phyloP scores from a whole-genome alignment of 2,329 filamentous ascomycete genomes.

The Apiospora phragmitis region DNA sequence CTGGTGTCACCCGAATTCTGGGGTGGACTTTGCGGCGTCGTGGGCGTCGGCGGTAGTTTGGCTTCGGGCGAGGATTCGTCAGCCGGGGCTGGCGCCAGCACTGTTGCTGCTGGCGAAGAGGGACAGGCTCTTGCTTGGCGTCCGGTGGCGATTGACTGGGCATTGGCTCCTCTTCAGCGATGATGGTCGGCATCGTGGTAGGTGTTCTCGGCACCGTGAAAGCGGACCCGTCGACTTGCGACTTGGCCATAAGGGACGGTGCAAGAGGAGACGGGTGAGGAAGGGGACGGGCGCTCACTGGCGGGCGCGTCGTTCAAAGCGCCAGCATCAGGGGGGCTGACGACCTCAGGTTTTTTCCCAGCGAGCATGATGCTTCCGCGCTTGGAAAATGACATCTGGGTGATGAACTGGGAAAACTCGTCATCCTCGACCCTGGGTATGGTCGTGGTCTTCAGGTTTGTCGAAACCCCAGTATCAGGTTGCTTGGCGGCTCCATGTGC shows the following conservation, averaged over 20 bases:
- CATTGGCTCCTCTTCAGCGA: not conserved
- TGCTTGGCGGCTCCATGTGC: conserved; percentile 18
- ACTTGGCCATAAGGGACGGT: conserved; percentile 18
- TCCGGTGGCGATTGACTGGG: not conserved
- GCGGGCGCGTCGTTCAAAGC: conserved; percentile 17
- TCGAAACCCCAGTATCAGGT: conserved; percentile 38
- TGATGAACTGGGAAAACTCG: conserved; percentile 54
- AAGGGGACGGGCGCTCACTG: conserved; percentile 13
- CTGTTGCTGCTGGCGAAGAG: not conserved
- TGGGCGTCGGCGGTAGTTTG: conserved; percentile 14
- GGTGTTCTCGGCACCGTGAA: not conserved
- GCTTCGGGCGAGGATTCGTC: conserved; percentile 11
- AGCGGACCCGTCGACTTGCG: conserved; percentile 17
- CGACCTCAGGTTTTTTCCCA: conserved; percentile 38
- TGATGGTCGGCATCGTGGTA: not conserved
- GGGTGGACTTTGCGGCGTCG: conserved; percentile 36
- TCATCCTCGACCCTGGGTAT: conserved; percentile 59
- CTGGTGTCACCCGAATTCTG: conserved; percentile 53
- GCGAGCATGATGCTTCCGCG: conserved; percentile 64
- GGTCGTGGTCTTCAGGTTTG: conserved; percentile 50
- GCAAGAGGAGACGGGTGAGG: conserved; percentile 32
- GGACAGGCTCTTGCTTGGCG: not conserved
- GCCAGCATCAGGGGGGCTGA: conserved; percentile 24
- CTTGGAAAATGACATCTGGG: conserved; percentile 60
- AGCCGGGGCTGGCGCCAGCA: conserved; percentile 9